phyloP scores from a whole-genome alignment of 2,329 filamentous ascomycete genomes.

The Fusarium agapanthi region DNA sequence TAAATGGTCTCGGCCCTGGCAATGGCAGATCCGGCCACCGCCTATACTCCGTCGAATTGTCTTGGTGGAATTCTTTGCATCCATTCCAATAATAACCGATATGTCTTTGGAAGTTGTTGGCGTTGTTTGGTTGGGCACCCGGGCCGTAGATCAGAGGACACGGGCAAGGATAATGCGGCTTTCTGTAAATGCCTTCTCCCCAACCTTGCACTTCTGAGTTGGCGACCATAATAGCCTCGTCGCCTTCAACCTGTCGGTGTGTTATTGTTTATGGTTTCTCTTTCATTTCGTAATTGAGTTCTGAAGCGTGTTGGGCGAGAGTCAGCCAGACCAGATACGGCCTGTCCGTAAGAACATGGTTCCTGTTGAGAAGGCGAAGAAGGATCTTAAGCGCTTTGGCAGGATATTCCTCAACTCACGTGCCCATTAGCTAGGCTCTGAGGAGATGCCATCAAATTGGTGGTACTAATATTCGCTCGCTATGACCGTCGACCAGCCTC shows the following conservation, averaged over 20 bases:
- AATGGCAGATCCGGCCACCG: not conserved
- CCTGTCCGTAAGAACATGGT: not conserved
- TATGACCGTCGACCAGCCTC: not conserved
- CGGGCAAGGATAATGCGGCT: not conserved
- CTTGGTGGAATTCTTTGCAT: not conserved
- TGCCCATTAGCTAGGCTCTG: not conserved
- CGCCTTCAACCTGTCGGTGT: not conserved
- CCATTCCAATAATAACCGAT: not conserved
- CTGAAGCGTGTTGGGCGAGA: not conserved
- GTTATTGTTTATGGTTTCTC: not conserved
- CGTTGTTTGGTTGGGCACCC: not conserved
- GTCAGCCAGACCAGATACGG: not conserved
- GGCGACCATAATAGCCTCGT: not conserved
- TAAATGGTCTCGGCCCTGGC: not conserved
- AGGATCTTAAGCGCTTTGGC: too few relatives aligned
- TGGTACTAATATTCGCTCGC: conserved; percentile 1
- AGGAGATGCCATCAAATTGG: not conserved
- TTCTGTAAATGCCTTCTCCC: not conserved
- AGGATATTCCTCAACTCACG: not conserved
- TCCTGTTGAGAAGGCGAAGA: conserved; percentile 9
- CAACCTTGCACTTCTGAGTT: not conserved
- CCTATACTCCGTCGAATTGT: not conserved
- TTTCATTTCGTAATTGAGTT: not conserved
- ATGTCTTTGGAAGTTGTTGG: not conserved
- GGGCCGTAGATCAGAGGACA: not conserved